Evolutionary conservation across 495 filamentous ascomycete species (phyloP), one percentile per base, ranked within the genome.

Genomic region (Chaetomium cochliodes): DNA sequence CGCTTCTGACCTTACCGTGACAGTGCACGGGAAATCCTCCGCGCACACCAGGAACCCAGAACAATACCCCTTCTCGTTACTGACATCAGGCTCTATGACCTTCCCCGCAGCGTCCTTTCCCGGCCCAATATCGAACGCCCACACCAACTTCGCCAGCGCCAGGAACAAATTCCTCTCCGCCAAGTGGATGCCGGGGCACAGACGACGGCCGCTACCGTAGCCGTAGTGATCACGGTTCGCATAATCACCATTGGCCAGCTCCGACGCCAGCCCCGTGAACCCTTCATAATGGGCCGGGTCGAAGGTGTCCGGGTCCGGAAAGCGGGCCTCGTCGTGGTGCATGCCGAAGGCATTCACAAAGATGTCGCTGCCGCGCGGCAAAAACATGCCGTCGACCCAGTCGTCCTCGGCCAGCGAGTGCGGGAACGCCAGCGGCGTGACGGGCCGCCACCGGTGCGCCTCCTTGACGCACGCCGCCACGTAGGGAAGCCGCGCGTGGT

Each of bases 401-500:
- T 55, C 52, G 52, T 55, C 52, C 52, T 55, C 52, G 30, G 52
- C 52, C 8, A 55, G 52, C 28, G 52, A 33, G 18, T 55, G 52
- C 52, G 52, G 52, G n/a, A 55, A 55, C 15, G 28, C 52, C 22
- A 55, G 52, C 13, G 52, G 52, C 28, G 52, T 55, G 16, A 55
- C 52, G 28, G 52, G 52, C 52, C 52, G 52, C 52, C 52, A 55
- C 13, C 52, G 52, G 52, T 55, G 52, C 18, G 52, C 52, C 52
- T 55, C 52, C 52, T 55, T 55, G 28, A 55, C 52, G 28, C 52
- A 55, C 28, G 52, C 52, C 28, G 52, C 52, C 26, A 55, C 18
- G 52, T 55, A 55, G 2, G 52, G 52, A 5, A 55, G 52, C 9
- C 18, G 13, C 13, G 52, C 52, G 30, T 55, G 33, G 52, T 55